Evolutionary conservation across 129 eudicot species (phyloP), one percentile per base, ranked within the genome.

Genomic region (Tanacetum coccineum): DNA sequence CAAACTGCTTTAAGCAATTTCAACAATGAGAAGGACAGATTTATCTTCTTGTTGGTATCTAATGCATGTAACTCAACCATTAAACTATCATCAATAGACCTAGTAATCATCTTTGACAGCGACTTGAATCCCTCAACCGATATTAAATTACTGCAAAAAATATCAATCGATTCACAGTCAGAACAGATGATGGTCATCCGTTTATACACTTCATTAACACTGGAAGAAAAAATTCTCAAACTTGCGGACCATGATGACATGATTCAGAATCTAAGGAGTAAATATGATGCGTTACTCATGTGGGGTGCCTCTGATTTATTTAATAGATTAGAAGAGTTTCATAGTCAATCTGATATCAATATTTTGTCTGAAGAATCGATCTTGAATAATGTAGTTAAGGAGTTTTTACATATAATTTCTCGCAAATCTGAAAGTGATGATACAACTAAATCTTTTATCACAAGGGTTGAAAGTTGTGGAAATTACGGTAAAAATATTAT

Each of bases 281-380:
- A 78, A 22, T 72, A 62, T 62, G 78, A 79, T 48, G 60, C 61
- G 26, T 77, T 89, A 67, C 92, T 93, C 32, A 84, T 70, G 79
- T 89, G 95, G 92, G 99, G 99, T 15, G 95, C 86, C 40, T 67
- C 87, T 13, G 48, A 78, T 59, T 75, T 89, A 46, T 82, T 89
- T 69, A 55, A 65, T 49, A 82, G 64, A 61, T 62, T 93, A 62
- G 81, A 75, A 20, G 74, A 81, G 58, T 82, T 80, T 75, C 96
- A 86, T 79, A 70, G 64, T 54, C 63, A 46, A 39, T 52, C 80
- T 54, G 50, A 3, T 21, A 68, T 7, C 0, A 56, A 66, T 40
- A 76, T 75, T 44, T 72, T 83, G 28, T 79, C 73, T 52, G 85
- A 74, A 59, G 78, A 72, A 9, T 67, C 71, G 25, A 60, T 80